Evolutionary conservation across 805 yeast species (phyloP).

Genomic region (Candida coquimbonensis): DNA sequence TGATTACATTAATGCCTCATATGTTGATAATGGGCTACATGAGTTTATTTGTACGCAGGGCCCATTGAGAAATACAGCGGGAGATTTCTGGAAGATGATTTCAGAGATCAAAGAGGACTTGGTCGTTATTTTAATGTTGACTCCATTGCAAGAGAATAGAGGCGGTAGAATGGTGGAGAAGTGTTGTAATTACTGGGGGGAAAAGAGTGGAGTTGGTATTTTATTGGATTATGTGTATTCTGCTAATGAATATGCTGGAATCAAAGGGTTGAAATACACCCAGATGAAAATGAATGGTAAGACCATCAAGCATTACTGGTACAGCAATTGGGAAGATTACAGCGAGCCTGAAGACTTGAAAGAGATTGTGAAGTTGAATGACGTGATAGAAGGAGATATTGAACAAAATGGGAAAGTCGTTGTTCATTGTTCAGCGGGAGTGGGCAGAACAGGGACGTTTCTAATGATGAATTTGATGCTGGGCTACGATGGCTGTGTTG

Average conservation of each 20-base stretch:
- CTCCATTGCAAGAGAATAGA: slow-evolving; percentile 59
- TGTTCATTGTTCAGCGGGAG: slow-evolving; percentile 94
- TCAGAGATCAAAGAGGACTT: slow-evolving; percentile 52
- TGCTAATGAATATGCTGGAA: slow-evolving; percentile 2
- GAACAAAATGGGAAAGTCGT: slow-evolving; percentile 38
- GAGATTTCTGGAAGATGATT: slow-evolving; percentile 88
- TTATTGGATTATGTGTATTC: too few species aligned
- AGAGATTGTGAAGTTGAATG: slow-evolving; percentile 26
- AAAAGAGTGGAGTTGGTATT: slow-evolving; percentile 20
- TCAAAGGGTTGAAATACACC: slow-evolving; percentile 16
- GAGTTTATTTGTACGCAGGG: slow-evolving; percentile 69
- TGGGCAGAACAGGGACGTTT: slow-evolving; percentile 91
- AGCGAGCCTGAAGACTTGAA: slow-evolving; percentile 44
- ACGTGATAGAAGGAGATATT: slow-evolving; percentile 20
- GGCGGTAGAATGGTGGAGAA: slow-evolving; percentile 45
- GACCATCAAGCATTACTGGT: slow-evolving; percentile 56
- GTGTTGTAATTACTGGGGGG: slow-evolving; percentile 78
- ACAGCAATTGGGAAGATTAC: slow-evolving; percentile 80
- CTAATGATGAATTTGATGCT: slow-evolving; percentile 51
- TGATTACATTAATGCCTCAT: slow-evolving; percentile 21
- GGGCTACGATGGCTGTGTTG: not conserved
- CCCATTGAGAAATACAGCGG: slow-evolving; percentile 65
- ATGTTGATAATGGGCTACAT: slow-evolving; percentile 12
- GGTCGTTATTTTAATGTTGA: slow-evolving; percentile 63
- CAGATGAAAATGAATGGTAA: slow-evolving; percentile 27